These are phyloP conservation scores for Aspergillus baeticus DNA, from an alignment of 495 filamentous ascomycete genomes.

Conservation along the genomic window DNA sequence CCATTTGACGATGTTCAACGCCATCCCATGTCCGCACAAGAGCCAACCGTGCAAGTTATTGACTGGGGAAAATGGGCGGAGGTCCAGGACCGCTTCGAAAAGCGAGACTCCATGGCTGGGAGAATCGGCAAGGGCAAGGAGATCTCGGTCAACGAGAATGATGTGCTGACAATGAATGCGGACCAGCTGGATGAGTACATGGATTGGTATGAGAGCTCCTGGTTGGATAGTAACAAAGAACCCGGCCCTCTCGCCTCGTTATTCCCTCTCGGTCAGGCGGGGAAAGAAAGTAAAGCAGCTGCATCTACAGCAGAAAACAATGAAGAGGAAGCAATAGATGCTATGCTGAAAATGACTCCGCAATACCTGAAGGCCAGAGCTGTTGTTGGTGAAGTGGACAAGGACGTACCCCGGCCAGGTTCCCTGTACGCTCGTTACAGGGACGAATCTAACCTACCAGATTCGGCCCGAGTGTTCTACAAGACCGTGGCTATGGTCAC, in stretches of 20 bases:
- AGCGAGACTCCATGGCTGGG: conserved; percentile 22
- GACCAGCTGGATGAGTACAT: conserved; percentile 77
- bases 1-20: conserved; percentile 67
- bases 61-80: conserved; percentile 73
- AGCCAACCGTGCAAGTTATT: conserved; percentile 60
- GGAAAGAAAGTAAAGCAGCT: conserved; percentile 13
- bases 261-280: conserved; percentile 45
- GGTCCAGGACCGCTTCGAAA: conserved; percentile 46
- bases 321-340: conserved; percentile 28
- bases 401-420: conserved; percentile 46
- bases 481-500: conserved; percentile 50
- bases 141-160: conserved; percentile 58
- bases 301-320: conserved; percentile 12
- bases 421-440: conserved; percentile 58
- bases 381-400: conserved; percentile 29
- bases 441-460: conserved; percentile 53
- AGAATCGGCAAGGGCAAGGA: conserved; percentile 38
- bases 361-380: conserved; percentile 30
- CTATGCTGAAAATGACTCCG: conserved; percentile 40
- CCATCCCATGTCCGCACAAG: conserved; percentile 51
- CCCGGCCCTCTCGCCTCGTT: conserved; percentile 45
- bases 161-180: conserved; percentile 66
- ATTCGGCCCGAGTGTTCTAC: conserved; percentile 54
- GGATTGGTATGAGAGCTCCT: conserved; percentile 83
- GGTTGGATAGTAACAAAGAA: conserved; percentile 48